phyloP scores from a whole-genome alignment of 768 basidiomycete species.

The Ramaria sp. region DNA sequence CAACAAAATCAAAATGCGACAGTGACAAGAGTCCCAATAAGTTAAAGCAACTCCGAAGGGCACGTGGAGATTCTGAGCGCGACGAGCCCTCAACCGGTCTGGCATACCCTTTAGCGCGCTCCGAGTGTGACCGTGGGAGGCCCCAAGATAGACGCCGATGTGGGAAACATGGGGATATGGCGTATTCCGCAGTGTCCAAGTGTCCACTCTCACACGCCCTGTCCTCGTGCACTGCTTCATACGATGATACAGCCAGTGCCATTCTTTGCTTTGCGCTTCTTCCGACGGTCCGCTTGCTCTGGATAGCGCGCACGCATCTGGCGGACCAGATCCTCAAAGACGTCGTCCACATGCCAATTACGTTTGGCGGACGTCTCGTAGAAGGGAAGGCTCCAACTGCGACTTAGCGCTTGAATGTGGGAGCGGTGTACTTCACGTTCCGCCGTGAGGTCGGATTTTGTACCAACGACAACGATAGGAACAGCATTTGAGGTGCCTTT shows the following conservation, averaged over 20 bases:
- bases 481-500: slow-evolving; percentile 56
- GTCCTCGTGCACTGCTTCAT: slow-evolving; percentile 14
- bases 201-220: neutral
- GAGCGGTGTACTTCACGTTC: slow-evolving; percentile 67
- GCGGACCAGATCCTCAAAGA: slow-evolving; percentile 64
- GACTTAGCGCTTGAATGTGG: slow-evolving; percentile 53
- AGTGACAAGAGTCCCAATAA: neutral
- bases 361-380: slow-evolving; percentile 85
- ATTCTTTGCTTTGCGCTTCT: slow-evolving; percentile 14
- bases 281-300: slow-evolving; percentile 27
- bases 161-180: too few species aligned
- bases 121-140: neutral
- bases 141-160: neutral
- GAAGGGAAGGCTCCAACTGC: slow-evolving; percentile 60
- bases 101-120: too few species aligned
- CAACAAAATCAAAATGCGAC: neutral
- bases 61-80: neutral
- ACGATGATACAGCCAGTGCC: slow-evolving; percentile 24
- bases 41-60: neutral
- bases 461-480: slow-evolving; percentile 81
- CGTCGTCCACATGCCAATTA: slow-evolving; percentile 70
- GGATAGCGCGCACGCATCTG: slow-evolving; percentile 67
- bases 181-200: too few species aligned
- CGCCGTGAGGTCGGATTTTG: slow-evolving; percentile 69
- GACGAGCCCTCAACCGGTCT: neutral